Base-by-base conservation (phyloP, 2,329 filamentous ascomycete genomes). In the Cladosporium sp. region DNA sequence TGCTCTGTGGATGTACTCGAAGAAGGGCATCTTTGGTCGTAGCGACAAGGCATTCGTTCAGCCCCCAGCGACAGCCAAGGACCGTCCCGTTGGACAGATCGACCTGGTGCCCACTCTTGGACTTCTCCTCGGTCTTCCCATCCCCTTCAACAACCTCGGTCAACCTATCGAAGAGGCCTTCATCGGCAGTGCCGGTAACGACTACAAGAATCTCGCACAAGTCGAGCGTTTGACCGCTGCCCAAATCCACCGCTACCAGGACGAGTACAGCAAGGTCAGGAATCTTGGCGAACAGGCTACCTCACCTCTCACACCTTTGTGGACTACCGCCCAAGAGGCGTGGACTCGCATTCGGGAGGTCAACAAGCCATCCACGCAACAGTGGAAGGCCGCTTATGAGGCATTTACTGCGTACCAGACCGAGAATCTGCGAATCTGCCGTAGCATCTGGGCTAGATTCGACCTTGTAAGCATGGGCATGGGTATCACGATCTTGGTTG, bases 1-100 rank as follows among this genome's bases (percentile, higher is more conserved):
- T 65, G 93, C 95, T 2, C 79, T 99, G 57, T 99, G 95, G 94
- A 96, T 99, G 93, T 99, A 98, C 78, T 96, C 95, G 1, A 96
- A 93, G 78, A 89, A 87, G 71, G 88, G 88, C 0, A 78, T 92
- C 11, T 99, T 99, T 78, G 95, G 95, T 18, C 88, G 93, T 47
- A 91, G 87, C 1, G 83, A 86, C 59, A 80, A 86, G 3, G 85
- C 87, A 6, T 85, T 84, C 70, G 76, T 80, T 15, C 80, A 82
- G n/a, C 86, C 87, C 6, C 86, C 87, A 7, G 78, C 81, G n/a
- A 92, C 86, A 26, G 93, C 93, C 49, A 96, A 95, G 77, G 86
- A 89, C 73, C 75, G 91, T 11, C 88, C 91, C n/a, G 83, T 90
- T 8, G 83, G 82, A 67, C 95, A 99, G 79, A 99, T 99, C 70